Conservation (phyloP, 2,329 filamentous ascomycete genomes). For the Chaetomiaceae sp. region DNA sequence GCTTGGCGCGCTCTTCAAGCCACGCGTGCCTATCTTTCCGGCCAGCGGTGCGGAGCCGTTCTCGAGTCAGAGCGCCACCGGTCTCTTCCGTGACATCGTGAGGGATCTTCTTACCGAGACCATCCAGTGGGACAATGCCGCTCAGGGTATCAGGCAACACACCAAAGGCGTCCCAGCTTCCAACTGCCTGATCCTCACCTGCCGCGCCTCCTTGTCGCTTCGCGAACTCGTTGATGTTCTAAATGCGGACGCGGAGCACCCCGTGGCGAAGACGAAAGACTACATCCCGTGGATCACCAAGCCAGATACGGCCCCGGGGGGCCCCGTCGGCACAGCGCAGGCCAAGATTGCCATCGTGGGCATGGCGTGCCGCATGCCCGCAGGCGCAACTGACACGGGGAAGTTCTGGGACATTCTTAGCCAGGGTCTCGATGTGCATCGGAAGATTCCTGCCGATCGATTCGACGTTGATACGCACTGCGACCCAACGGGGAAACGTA, state of each 20-base stretch:
- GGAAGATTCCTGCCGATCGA: slow-evolving; percentile 61
- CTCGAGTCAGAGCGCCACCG: slow-evolving; percentile 19
- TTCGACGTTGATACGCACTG: slow-evolving; percentile 69
- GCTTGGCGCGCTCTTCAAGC: not conserved
- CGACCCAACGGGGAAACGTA: slow-evolving; percentile 66
- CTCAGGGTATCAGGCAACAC: slow-evolving; percentile 24
- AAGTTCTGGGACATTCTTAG: slow-evolving; percentile 73
- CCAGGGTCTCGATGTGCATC: slow-evolving; percentile 70
- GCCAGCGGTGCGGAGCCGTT: not conserved
- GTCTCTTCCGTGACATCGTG: slow-evolving; percentile 28
- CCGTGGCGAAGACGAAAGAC: slow-evolving; percentile 11
- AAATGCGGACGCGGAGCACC: not conserved
- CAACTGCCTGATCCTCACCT: not conserved
- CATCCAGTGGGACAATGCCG: slow-evolving; percentile 32
- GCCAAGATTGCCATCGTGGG: slow-evolving; percentile 82
- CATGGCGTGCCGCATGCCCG: slow-evolving; percentile 72
- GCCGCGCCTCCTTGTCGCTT: not conserved
- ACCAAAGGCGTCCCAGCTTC: slow-evolving; percentile 14
- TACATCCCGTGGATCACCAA: slow-evolving; percentile 26
- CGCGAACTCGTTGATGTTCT: not conserved
- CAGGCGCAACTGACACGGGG: slow-evolving; percentile 61
- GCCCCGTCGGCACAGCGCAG: slow-evolving; percentile 33
- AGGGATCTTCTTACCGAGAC: slow-evolving; percentile 30
- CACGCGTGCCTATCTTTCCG: not conserved
- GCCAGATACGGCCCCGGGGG: not conserved